Evolutionary conservation across 352 stramenopile genomes (phyloP), one percentile per base, ranked within the genome.

Genomic region (Achlya hypogyna): DNA sequence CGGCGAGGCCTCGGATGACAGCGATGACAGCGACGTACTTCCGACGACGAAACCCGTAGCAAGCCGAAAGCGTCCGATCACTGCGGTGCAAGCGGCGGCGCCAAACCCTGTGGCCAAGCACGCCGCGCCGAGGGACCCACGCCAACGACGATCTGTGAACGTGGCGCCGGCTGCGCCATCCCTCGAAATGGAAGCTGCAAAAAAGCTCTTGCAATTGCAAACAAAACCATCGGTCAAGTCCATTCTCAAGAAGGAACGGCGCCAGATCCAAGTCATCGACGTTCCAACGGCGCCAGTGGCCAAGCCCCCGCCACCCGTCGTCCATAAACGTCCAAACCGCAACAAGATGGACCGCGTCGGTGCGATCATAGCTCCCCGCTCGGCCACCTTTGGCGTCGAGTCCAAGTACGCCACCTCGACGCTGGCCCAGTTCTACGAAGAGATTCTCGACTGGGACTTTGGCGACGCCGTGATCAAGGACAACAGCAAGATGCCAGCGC

Each of bases 401-500:
- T 27, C 25, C 10, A 56, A 56, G 49, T 56, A 56, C 31, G 49
- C 49, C 31, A 56, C 49, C 6, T 56, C 49, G 49, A 56, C 82
- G 29, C 40, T 93, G 14, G 84, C 81, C 38, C 84, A 88, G 64
- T 93, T 95, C 66, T 95, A 92, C 52, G 76, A 87, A 18, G 78
- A 91, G 23, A 89, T 95, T 69, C 65, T 95, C 14, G 79, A 88
- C 68, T 95, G 86, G 86, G 77, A 87, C 51, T 85, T 95, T 43
- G 78, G 76, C 34, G 80, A 88, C 1, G 71, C 80, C 4, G 65
- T 95, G 45, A 72, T 75, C 34, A 74, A 73, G 59, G 81, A 93
- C 69, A 69, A 65, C 69, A 87, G 31, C n/a, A 87, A 86, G 31
- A 76, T 78, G 18, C 75, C 75, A 53, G 40, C 27, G 32, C 27